These are phyloP conservation scores for Boletus sp. DNA, from an alignment of 1,284 basidiomycete genomes.

Conservation along the genomic window DNA sequence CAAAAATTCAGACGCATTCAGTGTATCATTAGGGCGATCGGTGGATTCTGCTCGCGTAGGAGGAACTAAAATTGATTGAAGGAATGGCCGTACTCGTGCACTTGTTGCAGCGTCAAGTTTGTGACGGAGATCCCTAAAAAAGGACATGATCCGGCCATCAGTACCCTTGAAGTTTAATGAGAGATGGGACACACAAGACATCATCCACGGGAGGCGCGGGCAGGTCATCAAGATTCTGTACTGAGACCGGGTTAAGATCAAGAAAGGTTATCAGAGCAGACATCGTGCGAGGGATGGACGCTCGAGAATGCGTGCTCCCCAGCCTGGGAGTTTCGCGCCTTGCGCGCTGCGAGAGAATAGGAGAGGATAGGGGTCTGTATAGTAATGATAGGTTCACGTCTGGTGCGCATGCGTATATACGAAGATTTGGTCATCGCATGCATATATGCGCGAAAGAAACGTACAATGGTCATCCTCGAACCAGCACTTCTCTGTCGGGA, in stretches of 20 bases:
- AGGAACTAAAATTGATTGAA: slow-evolving; percentile 23
- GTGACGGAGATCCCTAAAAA: slow-evolving; percentile 41
- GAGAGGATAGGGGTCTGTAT: slow-evolving; percentile 43
- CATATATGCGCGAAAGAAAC: slow-evolving; percentile 23
- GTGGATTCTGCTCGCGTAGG: not conserved
- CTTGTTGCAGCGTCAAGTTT: slow-evolving; percentile 36
- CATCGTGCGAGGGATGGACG: slow-evolving; percentile 34
- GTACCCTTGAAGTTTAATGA: slow-evolving; percentile 1
- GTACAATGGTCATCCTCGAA: slow-evolving; percentile 39
- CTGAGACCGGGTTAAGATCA: slow-evolving; percentile 22
- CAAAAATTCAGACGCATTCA: slow-evolving; percentile 40
- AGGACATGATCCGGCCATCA: not conserved
- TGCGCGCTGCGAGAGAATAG: slow-evolving; percentile 45
- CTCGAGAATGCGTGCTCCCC: slow-evolving; percentile 26
- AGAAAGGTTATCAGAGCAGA: slow-evolving; percentile 23
- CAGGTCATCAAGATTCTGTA: slow-evolving; percentile 32
- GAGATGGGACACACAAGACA: slow-evolving; percentile 34
- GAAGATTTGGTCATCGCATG: slow-evolving; percentile 21
- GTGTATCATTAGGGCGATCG: slow-evolving; percentile 11
- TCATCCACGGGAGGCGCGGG: slow-evolving; percentile 35
- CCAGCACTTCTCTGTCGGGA: slow-evolving; percentile 42
- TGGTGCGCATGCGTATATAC: slow-evolving; percentile 22
- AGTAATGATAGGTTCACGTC: slow-evolving; percentile 28
- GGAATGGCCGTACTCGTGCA: slow-evolving; percentile 26
- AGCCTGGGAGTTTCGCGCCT: slow-evolving; percentile 43